Base-by-base conservation (phyloP, 768 basidiomycete genomes). In the Cystofilobasidium capitatum region DNA sequence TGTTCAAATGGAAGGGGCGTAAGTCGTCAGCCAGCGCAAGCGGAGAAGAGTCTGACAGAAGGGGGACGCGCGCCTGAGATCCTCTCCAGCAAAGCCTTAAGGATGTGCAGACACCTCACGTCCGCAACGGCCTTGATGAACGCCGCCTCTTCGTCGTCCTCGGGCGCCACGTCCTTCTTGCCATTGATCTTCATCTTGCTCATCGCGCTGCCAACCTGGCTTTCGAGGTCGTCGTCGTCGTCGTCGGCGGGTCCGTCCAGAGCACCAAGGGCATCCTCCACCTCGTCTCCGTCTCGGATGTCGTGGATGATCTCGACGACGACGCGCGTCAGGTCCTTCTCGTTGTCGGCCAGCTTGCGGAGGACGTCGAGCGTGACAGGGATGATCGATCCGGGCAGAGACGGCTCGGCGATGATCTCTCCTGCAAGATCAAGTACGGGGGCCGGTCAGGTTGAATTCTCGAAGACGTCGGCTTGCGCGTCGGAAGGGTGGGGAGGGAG, bases 261-360 rank as follows among this genome's bases (percentile, higher is more conserved):
- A 1, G 42, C 45, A 31, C 35, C 51, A 17, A 51, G 45, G 13
- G 45, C 66, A 22, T 62, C 58, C 10, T 37, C 40, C 0, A 33
- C 59, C 49, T 68, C 66, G 36, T 58, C 44, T 8, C 39, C 47
- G 35, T 69, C 85, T 29, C 91, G 81, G 13, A 94, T 79, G 67
- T 89, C 88, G 63, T 88, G 85, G 0, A 96, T 83, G 40, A 89
- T 86, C 74, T 94, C 91, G 42, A 94, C 91, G 0, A 93, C 85
- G 31, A 93, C 82, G 4, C 88, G 84, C 71, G 94, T 89, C 40
- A 96, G 81, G 75, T 96, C 91, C 24, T 85, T 81, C 77, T 97
- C 92, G 69, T 80, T 84, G 16, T 83, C 77, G 0, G 88, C 84
- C 26, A 93, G 79, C 64, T 81, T 81, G 64, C 86, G 81, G 60